Evolutionary conservation across 2,329 filamentous ascomycete genomes (phyloP).

Genomic region (Paecilomyces niveus): DNA sequence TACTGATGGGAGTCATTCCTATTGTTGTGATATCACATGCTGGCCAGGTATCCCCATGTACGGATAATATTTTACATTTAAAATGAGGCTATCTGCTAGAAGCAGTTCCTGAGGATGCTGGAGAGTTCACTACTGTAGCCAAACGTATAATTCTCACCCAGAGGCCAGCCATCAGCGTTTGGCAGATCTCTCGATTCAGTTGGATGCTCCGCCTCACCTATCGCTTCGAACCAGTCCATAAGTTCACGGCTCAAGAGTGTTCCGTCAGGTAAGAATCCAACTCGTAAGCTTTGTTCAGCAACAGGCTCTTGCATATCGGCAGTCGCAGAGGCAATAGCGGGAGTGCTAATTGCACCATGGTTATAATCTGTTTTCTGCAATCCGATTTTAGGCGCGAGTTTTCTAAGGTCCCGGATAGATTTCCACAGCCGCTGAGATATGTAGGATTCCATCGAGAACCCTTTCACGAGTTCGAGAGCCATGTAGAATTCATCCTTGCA

Average conservation of each 20-base stretch:
- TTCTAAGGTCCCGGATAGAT: conserved; percentile 54
- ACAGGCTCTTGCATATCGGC: conserved; percentile 44
- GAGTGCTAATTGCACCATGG: conserved; percentile 38
- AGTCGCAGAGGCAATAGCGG: conserved; percentile 43
- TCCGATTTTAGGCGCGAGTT: conserved; percentile 53
- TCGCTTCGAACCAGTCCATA: conserved; percentile 56
- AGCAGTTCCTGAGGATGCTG: conserved; percentile 47
- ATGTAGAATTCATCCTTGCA: conserved; percentile 60
- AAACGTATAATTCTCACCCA: conserved; percentile 28
- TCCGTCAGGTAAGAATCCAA: conserved; percentile 45
- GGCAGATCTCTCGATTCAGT: conserved; percentile 26
- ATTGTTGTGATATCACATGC: too few species aligned
- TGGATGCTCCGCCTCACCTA: conserved; percentile 45
- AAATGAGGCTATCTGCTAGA: too few species aligned
- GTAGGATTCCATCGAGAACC: conserved; percentile 53
- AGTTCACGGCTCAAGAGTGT: conserved; percentile 53
- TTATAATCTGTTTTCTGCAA: conserved; percentile 25
- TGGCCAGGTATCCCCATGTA: too few species aligned
- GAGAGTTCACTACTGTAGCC: conserved; percentile 53
- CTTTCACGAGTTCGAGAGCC: conserved; percentile 56
- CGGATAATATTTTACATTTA: too few species aligned
- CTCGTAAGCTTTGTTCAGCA: conserved; percentile 20
- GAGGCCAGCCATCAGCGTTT: conserved; percentile 24
- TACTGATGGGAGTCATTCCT: too few species aligned
- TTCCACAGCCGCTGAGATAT: conserved; percentile 58